Percentiles rank a stretch among this genome's conserved stretches.
Evolutionary conservation across 2,329 filamentous ascomycete species (phyloP).

Genomic region (Arachnopeziza araneosa): DNA sequence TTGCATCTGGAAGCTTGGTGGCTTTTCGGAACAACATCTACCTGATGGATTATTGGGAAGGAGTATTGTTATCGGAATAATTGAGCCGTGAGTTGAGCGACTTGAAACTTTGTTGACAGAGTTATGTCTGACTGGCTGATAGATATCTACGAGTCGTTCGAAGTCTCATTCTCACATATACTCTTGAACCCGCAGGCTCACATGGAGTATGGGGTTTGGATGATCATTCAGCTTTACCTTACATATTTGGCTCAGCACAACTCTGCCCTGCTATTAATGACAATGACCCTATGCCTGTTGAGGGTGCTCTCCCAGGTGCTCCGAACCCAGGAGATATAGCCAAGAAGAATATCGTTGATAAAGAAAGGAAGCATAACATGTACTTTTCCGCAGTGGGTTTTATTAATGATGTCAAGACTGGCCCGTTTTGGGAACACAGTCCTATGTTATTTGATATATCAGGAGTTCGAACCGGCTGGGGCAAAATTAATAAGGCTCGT

Average conservation of each 20-base stretch:
- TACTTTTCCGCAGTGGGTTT: constrained; percentile 96
- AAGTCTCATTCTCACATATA: constrained; percentile 82
- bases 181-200: constrained; percentile 88
- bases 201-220: constrained; percentile 99
- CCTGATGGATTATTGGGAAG: constrained; percentile 59
- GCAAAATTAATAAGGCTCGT: constrained; percentile 83
- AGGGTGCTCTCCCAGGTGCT: constrained; percentile 69
- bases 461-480: constrained; percentile 89
- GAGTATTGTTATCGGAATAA: constrained; percentile 71
- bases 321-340: constrained; percentile 68
- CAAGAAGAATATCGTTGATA: constrained; percentile 57
- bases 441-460: constrained; percentile 93
- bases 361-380: constrained; percentile 65
- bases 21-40: constrained; percentile 54
- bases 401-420: constrained; percentile 94
- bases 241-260: constrained; percentile 93
- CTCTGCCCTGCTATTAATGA: constrained; percentile 68
- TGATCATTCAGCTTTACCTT: constrained; percentile 89
- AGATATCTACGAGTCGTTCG: constrained; percentile 79
- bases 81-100: constrained; percentile 65
- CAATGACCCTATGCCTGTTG: constrained; percentile 60
- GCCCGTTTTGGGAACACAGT: constrained; percentile 96
- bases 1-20: constrained; percentile 83
- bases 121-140: constrained; percentile 8
- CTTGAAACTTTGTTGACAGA: not conserved